Evolutionary conservation across 257 asterid species (phyloP), one percentile per base, ranked within the genome.

Genomic region (Anisodus tanguticus): DNA sequence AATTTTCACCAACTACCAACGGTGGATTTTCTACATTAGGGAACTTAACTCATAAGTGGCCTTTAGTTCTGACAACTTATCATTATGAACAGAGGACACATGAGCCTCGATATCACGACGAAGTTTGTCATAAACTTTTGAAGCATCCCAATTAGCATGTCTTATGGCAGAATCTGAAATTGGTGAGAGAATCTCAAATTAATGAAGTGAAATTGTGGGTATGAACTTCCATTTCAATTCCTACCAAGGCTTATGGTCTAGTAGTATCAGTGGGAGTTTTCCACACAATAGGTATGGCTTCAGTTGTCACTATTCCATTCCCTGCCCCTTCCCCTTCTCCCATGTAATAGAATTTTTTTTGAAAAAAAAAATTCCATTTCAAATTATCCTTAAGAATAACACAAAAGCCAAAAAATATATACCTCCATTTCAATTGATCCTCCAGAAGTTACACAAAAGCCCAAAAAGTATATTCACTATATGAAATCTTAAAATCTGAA

Each of bases 121-220:
- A 84, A 93, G 93, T 83, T 91, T 90, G 80, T 88, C 93, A 86
- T 89, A 92, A 55, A 89, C 82, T 93, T 90, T 90, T 16, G 92
- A 87, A 84, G 90, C 81, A 86, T 90, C 92, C 94, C 93, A 91
- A 74, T 88, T 83, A 51, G 95, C 93, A 62, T 86, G 93, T 62
- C 85, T 86, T 83, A 90, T 62, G 81, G 90, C 86, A 76, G 93
- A 91, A 85, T 93, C 97, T 93, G 92, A 84, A 87, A 81, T 84
- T 31, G 78, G 69, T 68, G 70, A 53, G 2, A 68, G 13, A 49
- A 11, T 22, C 43, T 76, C 22, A 49, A 49, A 26, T 51, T 19
- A 76, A 76, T 53, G 63, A 13, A 51, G 62, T 1, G 4, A 51
- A 47, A 76, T 76, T 45, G 58, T 51, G 81, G 63, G 45, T 0